Base-by-base conservation (phyloP, 192 early-diverging fungal genomes). In the Piromyces finnis region DNA sequence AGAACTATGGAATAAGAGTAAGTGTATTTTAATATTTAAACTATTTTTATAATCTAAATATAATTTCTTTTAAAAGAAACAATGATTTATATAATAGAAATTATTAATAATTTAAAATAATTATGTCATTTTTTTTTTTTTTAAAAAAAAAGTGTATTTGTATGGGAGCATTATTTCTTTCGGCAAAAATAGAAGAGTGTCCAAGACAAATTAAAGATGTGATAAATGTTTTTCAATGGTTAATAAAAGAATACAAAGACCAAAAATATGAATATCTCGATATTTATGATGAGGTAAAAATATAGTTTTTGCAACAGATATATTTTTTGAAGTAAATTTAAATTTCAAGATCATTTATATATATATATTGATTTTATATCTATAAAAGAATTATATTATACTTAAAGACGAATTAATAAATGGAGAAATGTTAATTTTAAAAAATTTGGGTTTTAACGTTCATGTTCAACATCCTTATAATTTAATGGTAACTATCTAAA, bases 391-490 rank as follows among this genome's bases (percentile, higher is more conserved):
- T 82, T 32, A 39, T 28, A 16, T 17, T 16, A 82, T 29, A 28
- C 84, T 94, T 82, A 95, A 96, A 83, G 91, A 94, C 79, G 93
- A 90, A 28, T 84, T 94, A 80, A 87, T 95, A 11, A 85, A 90
- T 37, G 92, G 89, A 59, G 98, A 99, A 84, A 90, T 96, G 86
- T 92, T 94, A 79, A 93, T 99, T 29, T 86, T 99, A 35, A 91
- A 91, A 18, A 89, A 90, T 35, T 88, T 99, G 12, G 95, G 92
- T 14, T 99, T 99, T 84, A 94, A 97, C 83, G 95, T 98, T 9
- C 95, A 97, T 81, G 97, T 98, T 2, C 93, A 97, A 84, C 89
- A 95, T 18, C 96, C 98, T n/a, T 96, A 99, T 84, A 93, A 93
- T 27, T 90, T 95, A 78, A 92, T 99, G 91, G 90, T 97, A 51